Evolutionary conservation across 345 rosid genomes (phyloP), one percentile per base, ranked within the genome.

Genomic region (Hibiscus tridactylites): DNA sequence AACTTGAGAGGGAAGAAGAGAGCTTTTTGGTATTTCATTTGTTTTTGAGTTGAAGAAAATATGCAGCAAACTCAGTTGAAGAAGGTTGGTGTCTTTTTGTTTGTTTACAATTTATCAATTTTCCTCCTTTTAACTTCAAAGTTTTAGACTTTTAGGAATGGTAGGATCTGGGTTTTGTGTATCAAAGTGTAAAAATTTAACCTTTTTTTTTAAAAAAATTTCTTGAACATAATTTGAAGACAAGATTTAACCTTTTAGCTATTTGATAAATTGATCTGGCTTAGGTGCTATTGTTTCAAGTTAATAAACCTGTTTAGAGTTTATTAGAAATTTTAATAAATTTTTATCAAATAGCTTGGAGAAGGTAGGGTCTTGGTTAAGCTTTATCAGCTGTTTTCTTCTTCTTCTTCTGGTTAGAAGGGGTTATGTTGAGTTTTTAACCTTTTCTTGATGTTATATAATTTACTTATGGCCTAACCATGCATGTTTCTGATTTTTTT

Each of bases 401-500:
- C 10, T 47, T 47, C 1, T 11, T 2, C 3, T 13, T 50, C 15
- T 50, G 19, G 54, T 50, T 50, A 50, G 54, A 50, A 13, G 54
- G 54, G 16, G 54, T 15, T 50, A 50, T 50, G 54, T 50, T 50
- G 54, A 50, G 54, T 50, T 50, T 50, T 50, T 13, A 7, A 7
- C 17, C 15, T 9, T 37, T 37, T 17, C 21, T 2, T 53, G n/a
- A 19, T 37, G 9, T 37, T 37, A 35, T 11, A 37, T 42, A 42
- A 39, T 21, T 39, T 39, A 39, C 31, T 10, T 37, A 39, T 64
- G 9, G 50, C 16, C 29, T 16, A 12, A 26, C 3, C 54, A 42
- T 46, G 56, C 21, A 83, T 76, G 78, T 9, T 65, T 46, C 70
- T 46, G 13, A 42, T 44, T 42, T 17, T 37, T 35, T n/a, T 17